These are phyloP conservation scores for Fusarium tjaetaba DNA, from an alignment of 2,329 filamentous ascomycete species.

Conservation along the genomic window DNA sequence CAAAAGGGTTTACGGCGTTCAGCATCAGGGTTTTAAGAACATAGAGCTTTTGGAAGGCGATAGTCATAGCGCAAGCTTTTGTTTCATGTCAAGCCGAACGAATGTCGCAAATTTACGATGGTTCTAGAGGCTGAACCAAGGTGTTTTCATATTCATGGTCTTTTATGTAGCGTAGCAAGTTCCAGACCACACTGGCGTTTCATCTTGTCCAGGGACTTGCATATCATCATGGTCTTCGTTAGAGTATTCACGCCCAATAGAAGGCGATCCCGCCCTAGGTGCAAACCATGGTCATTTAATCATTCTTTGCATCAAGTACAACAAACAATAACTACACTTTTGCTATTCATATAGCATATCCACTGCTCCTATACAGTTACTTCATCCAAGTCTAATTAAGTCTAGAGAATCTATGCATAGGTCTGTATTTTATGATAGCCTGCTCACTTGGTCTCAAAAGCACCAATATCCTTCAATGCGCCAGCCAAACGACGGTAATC, in stretches of 20 bases:
- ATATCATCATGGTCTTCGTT: not conserved
- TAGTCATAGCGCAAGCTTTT: conserved; percentile 21
- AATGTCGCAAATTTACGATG: not conserved
- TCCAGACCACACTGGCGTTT: not conserved
- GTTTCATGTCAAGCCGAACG: not conserved
- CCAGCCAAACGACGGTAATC: conserved; percentile 79
- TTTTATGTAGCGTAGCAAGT: conserved; percentile 5
- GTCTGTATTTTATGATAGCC: not conserved
- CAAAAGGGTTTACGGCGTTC: conserved; percentile 16
- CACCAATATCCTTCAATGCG: conserved; percentile 70
- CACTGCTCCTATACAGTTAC: not conserved
- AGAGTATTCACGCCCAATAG: conserved; percentile 13
- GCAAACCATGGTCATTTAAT: not conserved
- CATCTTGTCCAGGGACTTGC: not conserved
- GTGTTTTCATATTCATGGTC: not conserved
- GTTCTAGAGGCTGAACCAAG: not conserved
- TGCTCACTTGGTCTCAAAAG: conserved; percentile 60
- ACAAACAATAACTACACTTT: not conserved
- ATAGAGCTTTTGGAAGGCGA: conserved; percentile 8
- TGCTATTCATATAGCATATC: not conserved
- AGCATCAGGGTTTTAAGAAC: conserved; percentile 1
- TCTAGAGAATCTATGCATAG: conserved; percentile 22
- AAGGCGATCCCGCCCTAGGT: conserved; percentile 11
- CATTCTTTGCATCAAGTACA: not conserved
- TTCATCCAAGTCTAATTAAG: conserved; percentile 13